phyloP scores from a whole-genome alignment of 306 rosid species.

The Trifolium pratense region DNA sequence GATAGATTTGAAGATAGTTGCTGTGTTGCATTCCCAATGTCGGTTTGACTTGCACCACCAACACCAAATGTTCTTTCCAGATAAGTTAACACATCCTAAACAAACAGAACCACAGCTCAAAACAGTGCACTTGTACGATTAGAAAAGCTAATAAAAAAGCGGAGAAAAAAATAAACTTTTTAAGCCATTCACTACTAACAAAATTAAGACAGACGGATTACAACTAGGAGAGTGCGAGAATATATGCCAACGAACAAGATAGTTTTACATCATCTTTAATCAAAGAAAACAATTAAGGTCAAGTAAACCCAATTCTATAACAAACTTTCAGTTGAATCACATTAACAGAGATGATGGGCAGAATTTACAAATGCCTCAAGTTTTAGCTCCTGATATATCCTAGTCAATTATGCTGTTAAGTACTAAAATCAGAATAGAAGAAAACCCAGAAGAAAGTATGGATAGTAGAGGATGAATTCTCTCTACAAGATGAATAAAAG shows the following conservation, averaged over 20 bases:
- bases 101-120: conserved; percentile 43
- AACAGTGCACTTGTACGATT: conserved; percentile 38
- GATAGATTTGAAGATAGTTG: conserved; percentile 68
- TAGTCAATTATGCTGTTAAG: neutral
- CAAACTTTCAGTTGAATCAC: conserved; percentile 35
- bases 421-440: conserved; percentile 13
- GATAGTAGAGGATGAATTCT: neutral
- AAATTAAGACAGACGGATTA: conserved; percentile 4
- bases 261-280: conserved; percentile 30
- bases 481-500: conserved; percentile 12
- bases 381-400: conserved; percentile 31
- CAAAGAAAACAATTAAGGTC: conserved; percentile 17
- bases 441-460: neutral
- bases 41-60: conserved; percentile 69
- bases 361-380: neutral
- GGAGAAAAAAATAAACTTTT: neutral
- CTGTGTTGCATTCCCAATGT: conserved; percentile 56
- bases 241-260: conserved; percentile 23
- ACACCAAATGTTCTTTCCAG: conserved; percentile 88
- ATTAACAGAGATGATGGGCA: neutral
- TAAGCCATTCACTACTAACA: conserved; percentile 24
- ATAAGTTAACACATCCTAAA: conserved; percentile 84
- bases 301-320: neutral
- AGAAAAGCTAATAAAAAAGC: conserved; percentile 36
- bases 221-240: neutral